These are phyloP conservation scores for Dendrostoma leiphaemia DNA, from an alignment of 2,329 filamentous ascomycete genomes.

Conservation along the genomic window DNA sequence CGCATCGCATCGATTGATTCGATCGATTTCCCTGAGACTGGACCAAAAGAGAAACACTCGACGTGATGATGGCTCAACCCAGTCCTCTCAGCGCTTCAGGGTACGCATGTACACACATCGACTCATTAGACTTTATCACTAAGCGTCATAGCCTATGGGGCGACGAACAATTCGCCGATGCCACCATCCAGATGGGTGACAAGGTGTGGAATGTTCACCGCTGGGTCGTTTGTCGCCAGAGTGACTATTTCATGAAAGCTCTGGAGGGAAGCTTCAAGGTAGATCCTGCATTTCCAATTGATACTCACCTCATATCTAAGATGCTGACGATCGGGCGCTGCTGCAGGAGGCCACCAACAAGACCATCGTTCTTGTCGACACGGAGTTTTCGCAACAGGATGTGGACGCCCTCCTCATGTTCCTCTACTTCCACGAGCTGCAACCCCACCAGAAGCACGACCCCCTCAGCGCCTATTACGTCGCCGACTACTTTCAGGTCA, in stretches of 20 bases:
- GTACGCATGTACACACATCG: background rate
- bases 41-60: background rate
- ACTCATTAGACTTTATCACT: background rate
- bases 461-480: background rate
- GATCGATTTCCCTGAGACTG: background rate
- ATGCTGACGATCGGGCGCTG: no score
- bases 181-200: background rate
- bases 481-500: constrained; percentile 9
- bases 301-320: background rate
- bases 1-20: background rate
- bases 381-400: background rate
- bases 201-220: constrained; percentile 3
- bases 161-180: background rate
- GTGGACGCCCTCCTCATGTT: background rate
- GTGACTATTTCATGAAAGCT: background rate
- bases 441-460: background rate
- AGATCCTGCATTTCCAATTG: no score
- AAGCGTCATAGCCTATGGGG: background rate
- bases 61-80: background rate
- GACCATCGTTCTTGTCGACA: background rate
- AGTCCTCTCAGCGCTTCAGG: background rate
- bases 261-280: background rate
- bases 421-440: background rate
- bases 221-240: constrained; percentile 1
- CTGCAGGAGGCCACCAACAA: background rate